Conservation (phyloP, 805 yeast species). For the Pichia occidentalis region DNA sequence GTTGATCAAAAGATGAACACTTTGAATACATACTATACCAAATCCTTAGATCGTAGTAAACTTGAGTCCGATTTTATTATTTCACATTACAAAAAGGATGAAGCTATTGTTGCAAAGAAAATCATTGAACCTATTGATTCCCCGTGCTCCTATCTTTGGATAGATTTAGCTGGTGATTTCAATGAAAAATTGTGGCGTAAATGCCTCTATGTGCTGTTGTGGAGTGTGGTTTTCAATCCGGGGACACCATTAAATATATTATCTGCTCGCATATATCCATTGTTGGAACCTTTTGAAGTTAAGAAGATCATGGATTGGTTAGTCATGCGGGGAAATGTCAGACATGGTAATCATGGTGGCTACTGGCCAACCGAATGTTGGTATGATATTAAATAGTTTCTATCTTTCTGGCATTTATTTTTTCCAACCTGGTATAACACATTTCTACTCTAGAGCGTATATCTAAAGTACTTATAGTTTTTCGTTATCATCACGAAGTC, state of each 20-base stretch:
- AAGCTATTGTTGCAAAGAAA: constrained; percentile 11
- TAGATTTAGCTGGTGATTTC: constrained; percentile 56
- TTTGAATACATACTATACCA: constrained; percentile 65
- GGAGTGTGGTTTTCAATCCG: constrained; percentile 46
- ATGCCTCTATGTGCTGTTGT: constrained; percentile 41
- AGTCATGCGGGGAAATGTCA: constrained; percentile 33
- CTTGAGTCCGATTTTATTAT: constrained; percentile 58
- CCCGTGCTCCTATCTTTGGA: constrained; percentile 68
- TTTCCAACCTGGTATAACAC: no score
- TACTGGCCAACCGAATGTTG: constrained; percentile 40
- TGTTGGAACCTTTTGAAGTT: constrained; percentile 35
- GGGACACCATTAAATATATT: constrained; percentile 36
- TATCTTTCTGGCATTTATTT: neutral
- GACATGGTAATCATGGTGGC: constrained; percentile 31
- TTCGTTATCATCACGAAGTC: constrained; percentile 8
- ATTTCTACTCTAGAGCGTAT: no score
- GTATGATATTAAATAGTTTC: constrained; percentile 25
- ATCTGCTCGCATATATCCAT: constrained; percentile 21
- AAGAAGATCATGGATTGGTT: constrained; percentile 40
- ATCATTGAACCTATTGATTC: constrained; percentile 50
- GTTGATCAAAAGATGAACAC: constrained; percentile 48
- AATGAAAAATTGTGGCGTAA: constrained; percentile 55
- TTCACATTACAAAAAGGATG: constrained; percentile 19
- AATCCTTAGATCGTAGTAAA: constrained; percentile 62
- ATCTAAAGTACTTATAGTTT: constrained; percentile 8